phyloP scores from a whole-genome alignment of 768 basidiomycete species.

The Leccinum sublutescens region DNA sequence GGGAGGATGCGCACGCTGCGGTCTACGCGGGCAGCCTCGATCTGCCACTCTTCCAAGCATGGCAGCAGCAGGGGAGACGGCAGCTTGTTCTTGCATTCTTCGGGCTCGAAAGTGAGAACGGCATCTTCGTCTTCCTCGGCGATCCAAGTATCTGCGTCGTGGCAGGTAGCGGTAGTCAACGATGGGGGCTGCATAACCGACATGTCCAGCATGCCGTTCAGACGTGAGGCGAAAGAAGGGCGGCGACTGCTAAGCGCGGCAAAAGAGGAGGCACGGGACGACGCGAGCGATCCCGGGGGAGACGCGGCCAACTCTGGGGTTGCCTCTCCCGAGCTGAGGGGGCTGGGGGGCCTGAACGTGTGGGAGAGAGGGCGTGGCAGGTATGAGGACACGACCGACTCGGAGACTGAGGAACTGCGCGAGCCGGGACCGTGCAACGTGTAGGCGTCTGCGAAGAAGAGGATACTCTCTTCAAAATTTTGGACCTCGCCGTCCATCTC shows the following conservation, averaged over 20 bases:
- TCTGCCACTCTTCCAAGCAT: constrained; percentile 48
- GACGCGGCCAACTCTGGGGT: constrained; percentile 43
- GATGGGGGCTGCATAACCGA: constrained; percentile 20
- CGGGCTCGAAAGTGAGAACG: constrained; percentile 26
- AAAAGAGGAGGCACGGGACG: constrained; percentile 45
- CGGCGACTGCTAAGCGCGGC: constrained; percentile 36
- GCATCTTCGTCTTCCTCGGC: constrained; percentile 37
- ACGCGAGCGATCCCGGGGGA: constrained; percentile 38
- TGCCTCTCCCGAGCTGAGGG: constrained; percentile 33
- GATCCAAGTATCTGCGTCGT: constrained; percentile 26
- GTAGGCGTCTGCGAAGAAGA: constrained; percentile 65
- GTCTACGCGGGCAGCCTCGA: constrained; percentile 55
- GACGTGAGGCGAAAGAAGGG: constrained; percentile 45
- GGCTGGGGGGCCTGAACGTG: constrained; percentile 1
- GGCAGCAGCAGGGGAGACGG: constrained; percentile 13
- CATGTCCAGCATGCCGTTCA: constrained; percentile 41
- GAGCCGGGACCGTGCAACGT: constrained; percentile 42
- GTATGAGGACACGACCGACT: neutral
- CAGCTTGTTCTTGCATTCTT: constrained; percentile 14
- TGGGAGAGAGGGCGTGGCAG: neutral
- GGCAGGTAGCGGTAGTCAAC: neutral
- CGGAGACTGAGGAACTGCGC: constrained; percentile 15
- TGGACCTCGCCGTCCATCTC: constrained; percentile 59
- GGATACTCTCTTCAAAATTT: constrained; percentile 64
- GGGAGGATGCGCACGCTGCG: constrained; percentile 70